Evolutionary conservation across 176 grass and related monocot species (phyloP), one percentile per base, ranked within the genome.

Genomic region (Chloris gayana): DNA sequence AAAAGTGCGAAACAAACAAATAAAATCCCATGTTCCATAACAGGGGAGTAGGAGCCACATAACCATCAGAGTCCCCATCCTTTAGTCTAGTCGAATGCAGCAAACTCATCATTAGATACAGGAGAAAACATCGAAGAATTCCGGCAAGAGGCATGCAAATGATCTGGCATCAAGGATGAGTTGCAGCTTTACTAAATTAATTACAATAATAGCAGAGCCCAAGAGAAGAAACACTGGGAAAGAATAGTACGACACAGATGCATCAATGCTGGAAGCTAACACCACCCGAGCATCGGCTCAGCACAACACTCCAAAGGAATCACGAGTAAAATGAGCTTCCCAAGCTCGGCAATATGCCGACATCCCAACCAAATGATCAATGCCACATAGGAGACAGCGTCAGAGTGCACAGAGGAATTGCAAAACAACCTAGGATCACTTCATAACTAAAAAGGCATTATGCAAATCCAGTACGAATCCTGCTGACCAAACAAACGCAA

Each of bases 261-360:
- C 22, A 76, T 76, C 71, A 78, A 67, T 78, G 37, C 80, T 72
- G 67, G 44, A 78, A 87, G 34, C 54, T 14, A 82, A 39, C 13
- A 61, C 30, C 17, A 62, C 47, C 73, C 51, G n/a, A 73, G 33
- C 56, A 73, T 56, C 50, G 5, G 54, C 54, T 58, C 50, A 71
- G 45, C 34, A 50, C 15, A 32, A 58, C 56, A 7, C 21, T 74
- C 41, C 24, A 26, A 83, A 47, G 7, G 49, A 83, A 50, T 27
- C 11, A 51, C 4, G 31, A 24, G 17, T 15, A 21, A 70, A 22
- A 18, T 67, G 39, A 38, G 42, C 58, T 78, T 14, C 59, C 38
- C 80, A 79, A 51, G 50, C 72, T 32, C 5, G 67, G 18, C 6
- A 49, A 32, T 61, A 29, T 29, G 25, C 31, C 15, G 63, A 17